phyloP scores from a whole-genome alignment of 805 yeast species.

The Starmerella cellae region DNA sequence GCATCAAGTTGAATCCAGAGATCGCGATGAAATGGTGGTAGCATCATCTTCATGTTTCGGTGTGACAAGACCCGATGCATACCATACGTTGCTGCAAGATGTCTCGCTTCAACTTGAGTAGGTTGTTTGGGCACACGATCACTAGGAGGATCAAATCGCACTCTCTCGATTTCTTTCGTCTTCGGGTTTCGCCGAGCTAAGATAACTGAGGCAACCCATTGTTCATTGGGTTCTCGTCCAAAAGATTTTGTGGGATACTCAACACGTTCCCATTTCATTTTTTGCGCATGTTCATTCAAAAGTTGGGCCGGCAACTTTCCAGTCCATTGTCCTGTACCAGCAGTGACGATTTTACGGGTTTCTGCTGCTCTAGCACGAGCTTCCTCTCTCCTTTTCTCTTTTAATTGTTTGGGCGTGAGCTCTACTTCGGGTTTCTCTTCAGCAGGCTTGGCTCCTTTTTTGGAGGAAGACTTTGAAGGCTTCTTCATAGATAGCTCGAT shows the following conservation, averaged over 20 bases:
- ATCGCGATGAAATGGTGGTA: constrained; percentile 69
- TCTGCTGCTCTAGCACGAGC: constrained; percentile 25
- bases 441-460: constrained; percentile 9
- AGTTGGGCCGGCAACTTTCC: constrained; percentile 85
- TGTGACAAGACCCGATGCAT: constrained; percentile 65
- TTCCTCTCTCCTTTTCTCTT: constrained; percentile 27
- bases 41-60: constrained; percentile 73
- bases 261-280: constrained; percentile 78
- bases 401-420: constrained; percentile 26
- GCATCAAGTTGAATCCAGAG: constrained; percentile 65
- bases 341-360: constrained; percentile 32
- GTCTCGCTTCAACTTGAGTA: constrained; percentile 81
- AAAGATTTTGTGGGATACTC: constrained; percentile 44
- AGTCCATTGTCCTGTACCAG: constrained; percentile 68
- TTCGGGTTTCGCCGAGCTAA: constrained; percentile 69
- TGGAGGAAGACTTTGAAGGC: constrained; percentile 18
- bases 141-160: constrained; percentile 41
- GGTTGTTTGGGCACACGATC: constrained; percentile 50
- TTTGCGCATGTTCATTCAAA: constrained; percentile 76
- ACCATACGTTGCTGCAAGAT: constrained; percentile 79
- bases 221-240: constrained; percentile 17
- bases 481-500: too few relatives aligned
- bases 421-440: constrained; percentile 14
- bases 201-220: constrained; percentile 47
- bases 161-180: constrained; percentile 49